phyloP scores from a whole-genome alignment of 2,329 filamentous ascomycete species.

The Aspergillus ibericus region DNA sequence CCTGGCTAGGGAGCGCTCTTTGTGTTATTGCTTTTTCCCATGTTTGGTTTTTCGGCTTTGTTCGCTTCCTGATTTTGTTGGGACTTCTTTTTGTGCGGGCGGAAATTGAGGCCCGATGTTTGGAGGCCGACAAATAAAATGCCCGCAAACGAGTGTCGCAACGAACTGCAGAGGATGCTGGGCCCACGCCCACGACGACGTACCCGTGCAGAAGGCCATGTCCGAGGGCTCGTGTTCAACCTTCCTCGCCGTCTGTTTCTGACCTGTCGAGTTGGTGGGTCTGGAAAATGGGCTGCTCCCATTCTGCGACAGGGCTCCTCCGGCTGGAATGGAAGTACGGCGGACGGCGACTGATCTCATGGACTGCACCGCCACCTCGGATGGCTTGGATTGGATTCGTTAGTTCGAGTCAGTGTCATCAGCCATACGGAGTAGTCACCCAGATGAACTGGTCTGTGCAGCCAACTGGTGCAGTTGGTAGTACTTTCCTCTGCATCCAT shows the following conservation, averaged over 20 bases:
- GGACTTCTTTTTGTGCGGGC: neutral
- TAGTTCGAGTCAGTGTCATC: neutral
- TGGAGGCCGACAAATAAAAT: neutral
- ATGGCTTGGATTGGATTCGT: neutral
- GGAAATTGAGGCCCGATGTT: neutral
- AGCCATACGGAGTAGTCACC: neutral
- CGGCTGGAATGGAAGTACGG: neutral
- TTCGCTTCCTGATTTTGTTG: neutral
- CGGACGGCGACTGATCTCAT: neutral
- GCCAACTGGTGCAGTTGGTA: neutral
- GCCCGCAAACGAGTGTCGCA: neutral
- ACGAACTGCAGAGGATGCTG: neutral
- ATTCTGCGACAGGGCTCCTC: no score
- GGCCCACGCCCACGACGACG: no score
- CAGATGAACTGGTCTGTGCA: neutral
- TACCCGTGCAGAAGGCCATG: neutral
- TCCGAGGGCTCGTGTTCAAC: neutral
- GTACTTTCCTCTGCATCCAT: neutral
- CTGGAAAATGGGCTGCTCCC: no score
- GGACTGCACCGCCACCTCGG: neutral
- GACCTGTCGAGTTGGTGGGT: neutral
- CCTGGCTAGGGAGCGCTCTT: neutral
- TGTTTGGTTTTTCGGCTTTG: neutral
- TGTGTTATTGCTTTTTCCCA: neutral
- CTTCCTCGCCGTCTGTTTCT: neutral